phyloP scores from a whole-genome alignment of 2,329 filamentous ascomycete genomes.

The Bipolaris bicolor region DNA sequence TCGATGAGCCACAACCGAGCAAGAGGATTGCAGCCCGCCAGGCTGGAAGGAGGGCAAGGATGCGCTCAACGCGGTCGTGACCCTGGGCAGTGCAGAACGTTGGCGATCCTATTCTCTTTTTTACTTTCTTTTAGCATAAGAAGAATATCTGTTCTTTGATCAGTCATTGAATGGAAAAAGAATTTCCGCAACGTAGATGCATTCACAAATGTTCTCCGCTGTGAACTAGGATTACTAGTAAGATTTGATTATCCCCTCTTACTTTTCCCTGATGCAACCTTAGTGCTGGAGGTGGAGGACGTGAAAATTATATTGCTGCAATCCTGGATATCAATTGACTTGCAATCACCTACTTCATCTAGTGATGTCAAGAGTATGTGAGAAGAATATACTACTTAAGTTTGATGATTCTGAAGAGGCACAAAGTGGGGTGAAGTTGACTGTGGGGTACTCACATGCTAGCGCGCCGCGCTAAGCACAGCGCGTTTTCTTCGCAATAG shows the following conservation, averaged over 20 bases:
- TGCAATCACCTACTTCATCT: background rate
- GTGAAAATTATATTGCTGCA: too few relatives aligned
- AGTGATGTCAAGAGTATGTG: background rate
- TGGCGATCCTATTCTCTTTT: background rate
- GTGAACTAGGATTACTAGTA: too few relatives aligned
- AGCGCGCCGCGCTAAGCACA: conserved; percentile 8
- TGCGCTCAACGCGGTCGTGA: background rate
- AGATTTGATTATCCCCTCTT: too few relatives aligned
- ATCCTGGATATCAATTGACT: too few relatives aligned
- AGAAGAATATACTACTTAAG: background rate
- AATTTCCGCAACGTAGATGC: too few relatives aligned
- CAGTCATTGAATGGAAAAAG: too few relatives aligned
- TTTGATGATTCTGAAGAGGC: background rate
- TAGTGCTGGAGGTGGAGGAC: too few relatives aligned
- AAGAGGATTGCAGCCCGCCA: conserved; percentile 5
- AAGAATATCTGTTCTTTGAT: background rate
- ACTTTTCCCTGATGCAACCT: too few relatives aligned
- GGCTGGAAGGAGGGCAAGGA: background rate
- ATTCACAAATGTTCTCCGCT: too few relatives aligned
- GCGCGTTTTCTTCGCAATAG: conserved; percentile 12
- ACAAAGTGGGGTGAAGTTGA: background rate
- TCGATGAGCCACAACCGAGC: background rate
- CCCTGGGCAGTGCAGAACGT: background rate
- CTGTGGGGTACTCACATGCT: conserved; percentile 4
- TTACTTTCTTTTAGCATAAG: background rate